Evolutionary conservation across 2,329 filamentous ascomycete species (phyloP).

Genomic region (Venturia effusa): DNA sequence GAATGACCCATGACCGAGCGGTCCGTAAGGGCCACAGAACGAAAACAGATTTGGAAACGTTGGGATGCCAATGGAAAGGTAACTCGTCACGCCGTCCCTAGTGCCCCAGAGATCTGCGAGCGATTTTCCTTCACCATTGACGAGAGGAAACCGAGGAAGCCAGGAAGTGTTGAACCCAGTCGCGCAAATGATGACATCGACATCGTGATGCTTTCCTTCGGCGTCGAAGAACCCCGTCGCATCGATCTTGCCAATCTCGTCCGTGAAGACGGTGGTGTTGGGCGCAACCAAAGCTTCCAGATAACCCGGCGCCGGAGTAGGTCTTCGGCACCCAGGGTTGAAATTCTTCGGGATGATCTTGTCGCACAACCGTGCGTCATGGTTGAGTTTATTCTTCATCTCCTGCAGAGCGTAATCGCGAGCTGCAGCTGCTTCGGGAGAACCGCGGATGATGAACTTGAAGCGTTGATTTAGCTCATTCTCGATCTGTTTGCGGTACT

Average conservation of each 20-base stretch:
- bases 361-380: conserved; percentile 28
- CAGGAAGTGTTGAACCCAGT: conserved; percentile 28
- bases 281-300: conserved; percentile 27
- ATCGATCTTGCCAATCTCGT: conserved; percentile 21
- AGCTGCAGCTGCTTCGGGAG: conserved; percentile 32
- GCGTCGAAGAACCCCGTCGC: conserved; percentile 22
- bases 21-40: conserved; percentile 32
- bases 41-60: conserved; percentile 34
- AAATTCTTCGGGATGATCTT: conserved; percentile 37
- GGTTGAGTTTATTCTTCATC: conserved; percentile 30
- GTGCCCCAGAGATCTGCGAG: conserved; percentile 27
- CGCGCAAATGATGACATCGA: conserved; percentile 27
- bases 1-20: conserved; percentile 29
- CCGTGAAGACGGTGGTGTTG: conserved; percentile 25
- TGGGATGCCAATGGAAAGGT: conserved; percentile 31
- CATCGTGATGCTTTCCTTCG: conserved; percentile 19
- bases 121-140: conserved; percentile 18
- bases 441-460: conserved; percentile 42
- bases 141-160: conserved; percentile 17
- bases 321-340: conserved; percentile 30
- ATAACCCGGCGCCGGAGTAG: conserved; percentile 33
- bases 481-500: conserved; percentile 38
- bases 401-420: conserved; percentile 28
- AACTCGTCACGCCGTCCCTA: conserved; percentile 26
- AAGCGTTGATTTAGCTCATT: conserved; percentile 42